These are phyloP conservation scores for Paecilomyces sp. DNA, from an alignment of 2,329 filamentous ascomycete genomes.

Conservation along the genomic window DNA sequence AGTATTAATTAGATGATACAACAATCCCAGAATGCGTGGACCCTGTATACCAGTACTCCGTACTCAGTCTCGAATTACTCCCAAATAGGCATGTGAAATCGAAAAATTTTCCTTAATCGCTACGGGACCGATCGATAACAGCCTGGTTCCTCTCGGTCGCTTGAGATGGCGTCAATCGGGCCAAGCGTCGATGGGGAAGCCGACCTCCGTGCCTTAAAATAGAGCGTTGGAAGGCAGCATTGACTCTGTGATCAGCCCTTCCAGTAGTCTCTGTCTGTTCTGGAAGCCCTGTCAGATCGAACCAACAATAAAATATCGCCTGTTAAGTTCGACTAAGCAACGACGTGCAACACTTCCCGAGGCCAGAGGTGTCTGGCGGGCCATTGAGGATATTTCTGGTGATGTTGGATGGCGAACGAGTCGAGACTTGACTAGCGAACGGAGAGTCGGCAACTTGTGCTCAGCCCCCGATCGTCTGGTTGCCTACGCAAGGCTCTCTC, in stretches of 20 bases:
- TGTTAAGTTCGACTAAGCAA: background rate
- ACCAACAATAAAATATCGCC: background rate
- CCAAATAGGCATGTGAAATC: too few species aligned
- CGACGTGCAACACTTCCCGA: background rate
- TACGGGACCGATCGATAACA: background rate
- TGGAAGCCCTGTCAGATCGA: background rate
- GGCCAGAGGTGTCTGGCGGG: background rate
- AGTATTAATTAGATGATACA: too few species aligned
- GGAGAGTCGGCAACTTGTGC: background rate
- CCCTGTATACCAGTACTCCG: too few species aligned
- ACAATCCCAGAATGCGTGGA: too few species aligned
- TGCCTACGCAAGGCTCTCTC: background rate
- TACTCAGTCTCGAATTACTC: too few species aligned
- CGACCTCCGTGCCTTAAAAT: background rate
- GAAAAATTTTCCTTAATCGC: background rate
- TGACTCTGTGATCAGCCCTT: background rate
- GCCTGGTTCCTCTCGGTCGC: background rate
- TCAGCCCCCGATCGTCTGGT: background rate
- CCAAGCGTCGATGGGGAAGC: background rate
- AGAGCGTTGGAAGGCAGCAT: background rate
- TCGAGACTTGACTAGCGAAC: background rate
- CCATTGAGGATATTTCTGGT: background rate
- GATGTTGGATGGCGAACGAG: background rate
- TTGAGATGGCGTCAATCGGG: background rate
- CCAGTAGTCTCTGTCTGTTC: background rate